Conservation (phyloP, 768 basidiomycete species). For the Kwoniella dendrophila region DNA sequence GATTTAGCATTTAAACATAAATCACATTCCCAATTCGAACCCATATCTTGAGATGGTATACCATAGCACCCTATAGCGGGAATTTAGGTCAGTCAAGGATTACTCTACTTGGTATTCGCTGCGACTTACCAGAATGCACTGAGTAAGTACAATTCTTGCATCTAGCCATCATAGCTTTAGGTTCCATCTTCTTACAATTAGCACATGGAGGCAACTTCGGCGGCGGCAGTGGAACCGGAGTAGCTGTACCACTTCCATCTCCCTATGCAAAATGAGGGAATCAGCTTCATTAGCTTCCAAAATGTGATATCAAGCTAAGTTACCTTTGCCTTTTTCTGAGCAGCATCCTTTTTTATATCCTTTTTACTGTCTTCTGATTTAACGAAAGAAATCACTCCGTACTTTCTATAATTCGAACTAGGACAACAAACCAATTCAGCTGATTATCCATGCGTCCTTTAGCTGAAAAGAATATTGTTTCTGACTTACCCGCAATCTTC, state of each 20-base stretch:
- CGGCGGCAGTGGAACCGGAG: conserved; percentile 59
- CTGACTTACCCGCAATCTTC: conserved; percentile 69
- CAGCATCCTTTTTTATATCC: conserved; percentile 65
- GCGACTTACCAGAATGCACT: conserved; percentile 71
- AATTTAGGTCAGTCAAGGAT: conserved; percentile 4
- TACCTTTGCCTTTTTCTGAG: conserved; percentile 63
- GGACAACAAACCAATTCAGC: neutral
- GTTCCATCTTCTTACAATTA: conserved; percentile 74
- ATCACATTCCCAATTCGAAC: conserved; percentile 83
- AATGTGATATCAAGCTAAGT: conserved; percentile 23
- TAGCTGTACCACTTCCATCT: conserved; percentile 64
- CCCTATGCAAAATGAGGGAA: conserved; percentile 14
- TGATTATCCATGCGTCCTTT: too few species aligned
- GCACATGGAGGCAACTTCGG: conserved; percentile 62
- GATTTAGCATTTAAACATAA: conserved; percentile 81
- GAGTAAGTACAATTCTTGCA: conserved; percentile 79
- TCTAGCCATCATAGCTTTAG: conserved; percentile 73
- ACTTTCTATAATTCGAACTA: conserved; percentile 81
- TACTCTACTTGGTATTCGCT: conserved; percentile 1
- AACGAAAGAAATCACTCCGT: conserved; percentile 68
- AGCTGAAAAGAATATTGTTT: too few species aligned
- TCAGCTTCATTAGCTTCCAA: neutral
- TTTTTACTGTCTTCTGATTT: conserved; percentile 56
- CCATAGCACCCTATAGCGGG: conserved; percentile 66
- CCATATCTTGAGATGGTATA: conserved; percentile 61